phyloP scores from a whole-genome alignment of 2,329 filamentous ascomycete species.

The Penicillium sp. region DNA sequence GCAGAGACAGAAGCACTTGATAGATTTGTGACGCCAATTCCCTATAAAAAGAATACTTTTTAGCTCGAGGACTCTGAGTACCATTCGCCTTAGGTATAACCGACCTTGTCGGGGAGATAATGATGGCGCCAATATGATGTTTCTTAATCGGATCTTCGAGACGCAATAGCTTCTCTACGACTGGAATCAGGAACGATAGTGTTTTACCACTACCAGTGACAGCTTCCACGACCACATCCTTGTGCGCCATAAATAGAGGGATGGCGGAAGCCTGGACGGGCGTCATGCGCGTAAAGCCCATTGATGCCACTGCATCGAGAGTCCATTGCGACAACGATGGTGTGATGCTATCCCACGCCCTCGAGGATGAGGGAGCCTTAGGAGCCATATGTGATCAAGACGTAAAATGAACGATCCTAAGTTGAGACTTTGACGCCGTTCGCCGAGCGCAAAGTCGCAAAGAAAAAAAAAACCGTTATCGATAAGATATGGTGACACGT shows the following conservation, averaged over 20 bases:
- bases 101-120: conserved; percentile 80
- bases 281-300: conserved; percentile 86
- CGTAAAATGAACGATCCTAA: not conserved
- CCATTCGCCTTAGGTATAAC: conserved; percentile 8
- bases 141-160: conserved; percentile 82
- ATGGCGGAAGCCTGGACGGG: conserved; percentile 94
- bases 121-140: conserved; percentile 86
- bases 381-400: conserved; percentile 33
- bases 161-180: conserved; percentile 79
- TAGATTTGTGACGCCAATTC: conserved; percentile 92
- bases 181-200: conserved; percentile 79
- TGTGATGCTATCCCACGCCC: conserved; percentile 70
- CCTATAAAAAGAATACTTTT: conserved; percentile 46
- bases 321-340: conserved; percentile 80
- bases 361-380: conserved; percentile 53
- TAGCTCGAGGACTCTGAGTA: not conserved
- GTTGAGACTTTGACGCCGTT: not conserved
- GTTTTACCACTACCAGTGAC: conserved; percentile 93
- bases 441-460: conserved; percentile 13
- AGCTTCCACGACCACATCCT: conserved; percentile 90
- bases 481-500: conserved; percentile 42
- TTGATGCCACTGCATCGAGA: conserved; percentile 76
- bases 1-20: conserved; percentile 72
- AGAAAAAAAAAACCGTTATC: conserved; percentile 32
- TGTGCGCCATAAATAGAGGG: conserved; percentile 84